Percentiles rank a stretch among this genome's conserved stretches.
Conservation (phyloP, 257 asterid species). For the Solanum medicagineum region DNA sequence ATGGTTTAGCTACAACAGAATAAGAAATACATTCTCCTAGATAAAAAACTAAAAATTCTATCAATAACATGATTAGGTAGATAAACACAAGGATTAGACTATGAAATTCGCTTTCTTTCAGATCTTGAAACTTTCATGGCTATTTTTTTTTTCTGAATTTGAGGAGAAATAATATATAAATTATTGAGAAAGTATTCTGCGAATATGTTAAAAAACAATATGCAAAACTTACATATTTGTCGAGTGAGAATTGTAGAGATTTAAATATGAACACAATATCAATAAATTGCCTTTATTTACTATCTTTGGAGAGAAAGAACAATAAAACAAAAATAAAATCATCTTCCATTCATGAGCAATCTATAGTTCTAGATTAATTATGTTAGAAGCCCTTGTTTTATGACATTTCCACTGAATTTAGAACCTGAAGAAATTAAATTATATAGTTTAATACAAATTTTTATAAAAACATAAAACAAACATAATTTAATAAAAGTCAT, state of each 20-base stretch:
- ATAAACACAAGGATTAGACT: background rate
- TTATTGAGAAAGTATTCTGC: background rate
- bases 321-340: background rate
- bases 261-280: background rate
- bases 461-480: too few species aligned
- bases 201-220: background rate
- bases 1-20: background rate
- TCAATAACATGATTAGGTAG: background rate
- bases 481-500: too few species aligned
- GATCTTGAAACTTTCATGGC: background rate
- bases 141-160: background rate
- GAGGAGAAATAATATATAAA: background rate
- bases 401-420: background rate
- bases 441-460: background rate
- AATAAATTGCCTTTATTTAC: background rate
- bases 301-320: background rate
- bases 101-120: background rate
- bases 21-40: background rate
- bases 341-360: background rate
- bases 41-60: background rate
- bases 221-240: background rate
- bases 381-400: too few species aligned
- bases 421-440: background rate
- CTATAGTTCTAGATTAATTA: background rate
- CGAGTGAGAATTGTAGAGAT: background rate